These are phyloP conservation scores for Mallotus japonicus DNA, from an alignment of 441 rosid species.

Conservation along the genomic window DNA sequence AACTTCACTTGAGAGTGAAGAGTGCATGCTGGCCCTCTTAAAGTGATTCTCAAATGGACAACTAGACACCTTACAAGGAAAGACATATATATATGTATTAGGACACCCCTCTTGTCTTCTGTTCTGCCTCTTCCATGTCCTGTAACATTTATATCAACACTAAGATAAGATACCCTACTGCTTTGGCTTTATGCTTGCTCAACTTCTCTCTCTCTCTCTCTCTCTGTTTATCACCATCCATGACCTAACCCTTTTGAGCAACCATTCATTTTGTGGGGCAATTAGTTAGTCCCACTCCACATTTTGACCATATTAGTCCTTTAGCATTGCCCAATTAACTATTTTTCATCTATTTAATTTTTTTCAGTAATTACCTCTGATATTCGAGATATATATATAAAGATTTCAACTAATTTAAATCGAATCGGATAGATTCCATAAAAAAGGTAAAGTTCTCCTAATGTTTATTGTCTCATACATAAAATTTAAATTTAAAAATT, in stretches of 20 bases:
- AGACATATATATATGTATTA: slow-evolving; percentile 8
- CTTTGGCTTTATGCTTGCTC: slow-evolving; percentile 32
- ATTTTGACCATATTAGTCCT: not conserved
- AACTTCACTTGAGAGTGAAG: slow-evolving; percentile 39
- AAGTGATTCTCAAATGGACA: slow-evolving; percentile 29
- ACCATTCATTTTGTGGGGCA: not conserved
- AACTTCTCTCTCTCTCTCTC: not conserved
- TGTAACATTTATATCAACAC: slow-evolving; percentile 4
- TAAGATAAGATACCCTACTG: slow-evolving; percentile 27
- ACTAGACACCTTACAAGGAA: slow-evolving; percentile 26
- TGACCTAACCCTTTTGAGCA: slow-evolving; percentile 13
- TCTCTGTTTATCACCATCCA: slow-evolving; percentile 6
- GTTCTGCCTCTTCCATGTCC: slow-evolving; percentile 11
- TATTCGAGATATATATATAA: too few relatives aligned
- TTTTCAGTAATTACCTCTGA: too few relatives aligned
- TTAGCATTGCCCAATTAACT: not conserved
- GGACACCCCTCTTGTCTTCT: slow-evolving; percentile 18
- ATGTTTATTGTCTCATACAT: too few relatives aligned
- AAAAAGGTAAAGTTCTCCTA: too few relatives aligned
- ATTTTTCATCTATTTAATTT: too few relatives aligned
- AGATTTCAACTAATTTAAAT: too few relatives aligned
- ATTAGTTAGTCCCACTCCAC: not conserved
- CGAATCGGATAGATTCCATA: too few relatives aligned
- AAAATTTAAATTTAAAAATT: too few relatives aligned
- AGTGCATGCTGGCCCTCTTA: slow-evolving; percentile 25